Evolutionary conservation across 1,284 basidiomycete genomes (phyloP).

Genomic region (Trametes polyzona): DNA sequence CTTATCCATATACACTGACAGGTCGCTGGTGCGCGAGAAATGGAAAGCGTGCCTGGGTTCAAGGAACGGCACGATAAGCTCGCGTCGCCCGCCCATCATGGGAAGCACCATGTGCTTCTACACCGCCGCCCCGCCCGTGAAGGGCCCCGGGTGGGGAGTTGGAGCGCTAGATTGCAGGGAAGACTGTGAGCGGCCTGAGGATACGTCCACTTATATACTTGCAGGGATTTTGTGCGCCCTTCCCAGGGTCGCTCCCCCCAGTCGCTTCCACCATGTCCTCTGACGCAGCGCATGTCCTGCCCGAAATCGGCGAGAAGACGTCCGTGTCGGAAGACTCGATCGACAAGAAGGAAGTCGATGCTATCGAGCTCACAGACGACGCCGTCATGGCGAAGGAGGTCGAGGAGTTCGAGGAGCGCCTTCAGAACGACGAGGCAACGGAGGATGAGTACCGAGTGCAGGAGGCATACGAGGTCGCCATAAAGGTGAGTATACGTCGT

Average conservation of each 20-base stretch:
- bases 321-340: conserved; percentile 24
- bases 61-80: neutral
- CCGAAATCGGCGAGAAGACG: conserved; percentile 28
- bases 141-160: neutral
- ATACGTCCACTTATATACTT: too few relatives aligned
- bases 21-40: neutral
- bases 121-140: neutral
- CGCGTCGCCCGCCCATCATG: neutral
- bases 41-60: neutral
- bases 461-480: conserved; percentile 41
- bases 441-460: conserved; percentile 40
- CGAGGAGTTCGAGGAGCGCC: conserved; percentile 43
- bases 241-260: conserved; percentile 16
- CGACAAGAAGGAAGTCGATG: conserved; percentile 28
- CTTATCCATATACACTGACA: neutral
- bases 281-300: conserved; percentile 14
- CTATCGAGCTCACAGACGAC: conserved; percentile 24
- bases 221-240: too few relatives aligned
- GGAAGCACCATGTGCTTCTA: neutral
- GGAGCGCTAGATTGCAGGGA: neutral
- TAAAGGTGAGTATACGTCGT: conserved; percentile 35
- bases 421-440: conserved; percentile 35
- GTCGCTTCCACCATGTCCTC: conserved; percentile 23
- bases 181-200: too few relatives aligned
- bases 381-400: conserved; percentile 34